Evolutionary conservation across 2,329 filamentous ascomycete genomes (phyloP), one percentile per base, ranked within the genome.

Genomic region (Emergomyces africanus): DNA sequence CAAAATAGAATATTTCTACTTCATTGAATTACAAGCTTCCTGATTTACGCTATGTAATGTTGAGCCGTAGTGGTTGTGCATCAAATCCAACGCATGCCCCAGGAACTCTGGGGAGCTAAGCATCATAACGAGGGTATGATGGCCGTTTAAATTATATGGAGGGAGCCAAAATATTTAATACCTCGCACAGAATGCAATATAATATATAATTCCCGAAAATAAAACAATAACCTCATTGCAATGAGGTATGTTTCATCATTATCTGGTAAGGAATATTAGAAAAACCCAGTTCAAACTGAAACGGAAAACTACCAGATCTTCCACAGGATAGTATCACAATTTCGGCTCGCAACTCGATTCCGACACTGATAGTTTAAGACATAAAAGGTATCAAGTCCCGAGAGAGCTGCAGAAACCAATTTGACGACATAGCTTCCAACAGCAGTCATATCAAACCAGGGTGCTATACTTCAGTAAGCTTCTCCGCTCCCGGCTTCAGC

Each of bases 381-480:
- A 35, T 4, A 35, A 35, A 35, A 35, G 9, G 33, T 35, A 9
- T 35, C 5, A 35, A 35, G 33, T 9, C 33, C 33, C 33, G 33
- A 35, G 8, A 35, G 5, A 35, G 8, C 1, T 8, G 33, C 33
- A 35, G 9, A 35, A 5, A 35, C 33, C 4, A 5, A 35, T 35
- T 20, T 12, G 20, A 46, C 3, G 8, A 23, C 42, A 46, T 23
- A 12, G 18, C 10, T 42, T 30, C 23, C 53, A 42, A 9, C n/a
- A n/a, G n/a, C n/a, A n/a, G n/a, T n/a, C n/a, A n/a, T n/a, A n/a
- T n/a, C n/a, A n/a, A n/a, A n/a, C n/a, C n/a, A n/a, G n/a, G n/a
- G n/a, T n/a, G n/a, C n/a, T n/a, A n/a, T n/a, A n/a, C 28, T 20
- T 55, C 23, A 60, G 30, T 60, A 60, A 15, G 41, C 56, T 39